Evolutionary conservation across 805 yeast genomes (phyloP).

Genomic region (Starmerella sp.): DNA sequence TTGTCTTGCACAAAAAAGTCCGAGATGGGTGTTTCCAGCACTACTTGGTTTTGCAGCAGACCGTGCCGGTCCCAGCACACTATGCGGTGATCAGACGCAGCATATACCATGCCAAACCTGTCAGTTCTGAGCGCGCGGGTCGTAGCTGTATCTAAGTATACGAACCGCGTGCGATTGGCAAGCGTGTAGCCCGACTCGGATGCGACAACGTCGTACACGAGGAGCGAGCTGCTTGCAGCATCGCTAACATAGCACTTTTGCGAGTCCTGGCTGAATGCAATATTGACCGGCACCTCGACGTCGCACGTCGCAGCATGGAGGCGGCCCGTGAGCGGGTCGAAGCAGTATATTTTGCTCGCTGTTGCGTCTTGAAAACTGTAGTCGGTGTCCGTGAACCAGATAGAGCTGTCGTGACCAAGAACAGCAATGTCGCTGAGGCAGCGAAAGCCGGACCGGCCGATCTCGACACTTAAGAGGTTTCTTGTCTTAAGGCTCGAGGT

Average conservation of each 20-base stretch:
- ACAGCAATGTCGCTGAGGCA: conserved; percentile 1
- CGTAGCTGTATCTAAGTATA: neutral
- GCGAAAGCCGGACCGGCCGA: neutral
- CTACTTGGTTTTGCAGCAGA: neutral
- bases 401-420: neutral
- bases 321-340: neutral
- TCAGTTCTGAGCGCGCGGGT: neutral
- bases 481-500: neutral
- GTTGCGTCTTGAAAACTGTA: neutral
- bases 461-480: neutral
- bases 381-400: neutral
- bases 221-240: neutral
- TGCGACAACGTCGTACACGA: neutral
- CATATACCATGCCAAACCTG: neutral
- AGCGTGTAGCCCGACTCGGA: neutral
- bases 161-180: neutral
- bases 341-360: neutral
- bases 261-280: neutral
- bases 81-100: neutral
- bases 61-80: neutral
- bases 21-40: neutral
- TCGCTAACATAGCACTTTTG: neutral
- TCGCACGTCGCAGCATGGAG: neutral
- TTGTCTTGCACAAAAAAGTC: neutral
- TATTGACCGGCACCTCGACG: neutral